Evolutionary conservation across 2,329 filamentous ascomycete species (phyloP), one percentile per base, ranked within the genome.

Genomic region (Corynespora cassiicola): DNA sequence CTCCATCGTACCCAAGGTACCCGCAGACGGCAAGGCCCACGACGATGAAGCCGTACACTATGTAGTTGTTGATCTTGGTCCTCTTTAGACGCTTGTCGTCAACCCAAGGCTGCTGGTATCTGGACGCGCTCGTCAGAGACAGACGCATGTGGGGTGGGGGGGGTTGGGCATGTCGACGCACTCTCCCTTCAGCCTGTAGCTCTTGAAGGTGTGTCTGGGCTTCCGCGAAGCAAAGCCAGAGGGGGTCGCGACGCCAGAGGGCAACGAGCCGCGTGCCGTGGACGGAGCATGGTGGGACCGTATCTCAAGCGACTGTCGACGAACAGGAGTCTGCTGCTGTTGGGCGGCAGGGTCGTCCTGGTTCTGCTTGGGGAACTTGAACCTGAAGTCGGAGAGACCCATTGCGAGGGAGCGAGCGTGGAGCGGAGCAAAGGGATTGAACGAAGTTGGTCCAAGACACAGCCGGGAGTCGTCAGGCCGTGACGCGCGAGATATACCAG

Each of bases 91-190:
- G 43, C 30, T 54, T 54, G 29, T 57, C 50, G 12, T 43, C 47
- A 9, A 34, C 36, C 56, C 56, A 61, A 36, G 56, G 55, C 24
- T 52, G 52, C 8, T 46, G 40, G 18, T 57, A 57, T 11, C 56
- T 58, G 22, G 5, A 18, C 23, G n/a, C n/a, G n/a, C n/a, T n/a
- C n/a, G n/a, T n/a, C 23, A 37, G 14, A 10, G 22, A 11, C 9
- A 17, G 16, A n/a, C 21, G 9, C 9, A n/a, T 18, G 15, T 7
- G 10, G 20, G 10, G 16, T 17, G 6, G 20, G 10, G 8, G 28
- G 15, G 5, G 12, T 18, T 6, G n/a, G n/a, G n/a, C n/a, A 15
- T 6, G 2, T 12, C 1, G 17, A 47, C 56, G 21, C 46, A 60
- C 52, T 58, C 52, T 36, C 52, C 54, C 17, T 44, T 46, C 22